Evolutionary conservation across 805 yeast species (phyloP).

Genomic region (Blastobotrys americana): DNA sequence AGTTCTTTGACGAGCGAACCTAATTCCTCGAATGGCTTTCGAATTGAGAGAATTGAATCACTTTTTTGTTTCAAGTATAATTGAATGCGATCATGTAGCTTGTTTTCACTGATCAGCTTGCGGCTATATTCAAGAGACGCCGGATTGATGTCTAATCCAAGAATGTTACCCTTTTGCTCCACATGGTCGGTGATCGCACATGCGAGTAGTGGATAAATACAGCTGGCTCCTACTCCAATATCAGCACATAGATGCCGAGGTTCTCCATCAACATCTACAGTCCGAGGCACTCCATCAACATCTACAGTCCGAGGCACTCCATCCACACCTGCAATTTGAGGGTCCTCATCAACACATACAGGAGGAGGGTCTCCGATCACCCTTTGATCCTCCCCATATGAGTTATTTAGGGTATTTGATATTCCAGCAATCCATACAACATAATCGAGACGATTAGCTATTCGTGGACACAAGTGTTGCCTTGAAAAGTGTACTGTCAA

Average conservation of each 20-base stretch:
- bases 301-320: too few species aligned
- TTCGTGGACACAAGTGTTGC: slow-evolving; percentile 18
- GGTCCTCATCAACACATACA: too few species aligned
- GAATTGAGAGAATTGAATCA: not conserved
- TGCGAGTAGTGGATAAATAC: slow-evolving; percentile 41
- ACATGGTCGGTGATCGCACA: slow-evolving; percentile 13
- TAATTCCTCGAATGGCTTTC: not conserved
- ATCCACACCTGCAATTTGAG: too few species aligned
- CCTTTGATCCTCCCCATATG: not conserved
- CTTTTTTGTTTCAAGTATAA: not conserved
- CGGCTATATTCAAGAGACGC: slow-evolving; percentile 30
- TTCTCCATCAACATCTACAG: too few species aligned
- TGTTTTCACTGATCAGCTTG: slow-evolving; percentile 27
- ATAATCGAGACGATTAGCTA: slow-evolving; percentile 26
- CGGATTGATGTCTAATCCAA: slow-evolving; percentile 39
- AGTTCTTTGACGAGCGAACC: too few species aligned
- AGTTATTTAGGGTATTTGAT: slow-evolving; percentile 16
- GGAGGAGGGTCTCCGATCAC: too few species aligned
- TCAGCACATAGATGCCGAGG: slow-evolving; percentile 26
- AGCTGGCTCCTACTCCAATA: slow-evolving; percentile 45
- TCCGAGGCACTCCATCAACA: too few species aligned
- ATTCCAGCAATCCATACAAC: slow-evolving; percentile 25
- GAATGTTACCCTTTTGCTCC: slow-evolving; percentile 25
- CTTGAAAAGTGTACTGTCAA: slow-evolving; percentile 10
- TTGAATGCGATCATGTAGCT: slow-evolving; percentile 9